phyloP scores from a whole-genome alignment of 2,329 filamentous ascomycete genomes.

The Alternaria sp. region DNA sequence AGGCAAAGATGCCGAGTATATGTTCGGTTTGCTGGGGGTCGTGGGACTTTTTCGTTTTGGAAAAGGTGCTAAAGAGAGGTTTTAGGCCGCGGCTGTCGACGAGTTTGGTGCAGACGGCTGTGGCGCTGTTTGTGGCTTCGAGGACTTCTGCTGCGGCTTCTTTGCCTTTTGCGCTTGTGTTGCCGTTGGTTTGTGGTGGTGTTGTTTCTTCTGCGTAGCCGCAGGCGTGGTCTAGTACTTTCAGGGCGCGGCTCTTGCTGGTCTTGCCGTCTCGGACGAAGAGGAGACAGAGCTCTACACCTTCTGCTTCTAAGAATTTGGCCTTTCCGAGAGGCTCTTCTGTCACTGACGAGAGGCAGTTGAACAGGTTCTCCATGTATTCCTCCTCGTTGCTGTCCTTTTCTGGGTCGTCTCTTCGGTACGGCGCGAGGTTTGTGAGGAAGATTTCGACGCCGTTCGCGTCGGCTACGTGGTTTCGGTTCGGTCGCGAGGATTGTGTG shows the following conservation, averaged over 20 bases:
- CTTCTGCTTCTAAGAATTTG: slow-evolving; percentile 88
- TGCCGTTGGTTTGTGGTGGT: slow-evolving; percentile 21
- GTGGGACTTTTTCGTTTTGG: slow-evolving; percentile 66
- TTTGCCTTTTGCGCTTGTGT: slow-evolving; percentile 22
- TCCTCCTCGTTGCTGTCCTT: slow-evolving; percentile 91
- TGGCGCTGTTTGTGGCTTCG: slow-evolving; percentile 47
- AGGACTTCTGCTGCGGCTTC: slow-evolving; percentile 7
- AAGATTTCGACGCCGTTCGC: slow-evolving; percentile 78
- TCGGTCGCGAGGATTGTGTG: slow-evolving; percentile 74
- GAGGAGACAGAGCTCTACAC: slow-evolving; percentile 87
- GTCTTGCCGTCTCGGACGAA: slow-evolving; percentile 90
- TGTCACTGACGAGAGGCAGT: slow-evolving; percentile 79
- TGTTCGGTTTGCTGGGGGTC: slow-evolving; percentile 75
- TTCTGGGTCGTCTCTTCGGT: slow-evolving; percentile 83
- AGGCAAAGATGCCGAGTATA: slow-evolving; percentile 82
- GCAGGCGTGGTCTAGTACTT: slow-evolving; percentile 83
- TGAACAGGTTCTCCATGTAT: slow-evolving; percentile 93
- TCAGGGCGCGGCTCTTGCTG: slow-evolving; percentile 77
- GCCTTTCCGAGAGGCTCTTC: slow-evolving; percentile 77
- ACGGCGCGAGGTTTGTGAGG: slow-evolving; percentile 82
- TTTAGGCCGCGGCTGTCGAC: slow-evolving; percentile 87
- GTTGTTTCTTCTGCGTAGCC: slow-evolving; percentile 55
- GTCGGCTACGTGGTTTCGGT: slow-evolving; percentile 67
- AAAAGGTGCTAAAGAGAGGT: slow-evolving; percentile 80
- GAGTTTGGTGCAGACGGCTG: slow-evolving; percentile 73